These are phyloP conservation scores for Pythium folliculosum DNA, from an alignment of 352 stramenopile genomes.

Conservation along the genomic window DNA sequence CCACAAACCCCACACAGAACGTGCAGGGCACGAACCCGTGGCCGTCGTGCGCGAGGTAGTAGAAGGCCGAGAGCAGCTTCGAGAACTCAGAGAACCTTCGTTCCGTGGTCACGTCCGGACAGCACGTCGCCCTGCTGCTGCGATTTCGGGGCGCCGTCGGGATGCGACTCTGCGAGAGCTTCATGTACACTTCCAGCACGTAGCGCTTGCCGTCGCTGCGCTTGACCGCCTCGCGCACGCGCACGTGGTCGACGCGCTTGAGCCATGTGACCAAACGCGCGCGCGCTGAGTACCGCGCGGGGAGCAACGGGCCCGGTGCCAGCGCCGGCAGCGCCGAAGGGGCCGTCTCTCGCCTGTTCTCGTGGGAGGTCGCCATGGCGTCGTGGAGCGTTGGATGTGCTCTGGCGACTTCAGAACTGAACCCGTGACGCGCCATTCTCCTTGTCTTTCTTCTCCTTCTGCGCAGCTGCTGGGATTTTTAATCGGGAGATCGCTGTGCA, in stretches of 20 bases:
- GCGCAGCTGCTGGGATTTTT: not conserved
- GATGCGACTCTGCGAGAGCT: conserved; percentile 42
- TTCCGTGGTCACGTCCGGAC: conserved; percentile 47
- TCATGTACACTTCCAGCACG: conserved; percentile 53
- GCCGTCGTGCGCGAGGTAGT: conserved; percentile 11
- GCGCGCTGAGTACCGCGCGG: conserved; percentile 17
- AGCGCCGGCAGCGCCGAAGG: not conserved
- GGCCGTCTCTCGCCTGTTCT: not conserved
- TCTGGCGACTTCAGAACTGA: not conserved
- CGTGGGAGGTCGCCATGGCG: no score
- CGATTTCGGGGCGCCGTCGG: conserved; percentile 20
- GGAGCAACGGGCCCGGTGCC: conserved; percentile 3
- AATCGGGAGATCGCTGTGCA: no score
- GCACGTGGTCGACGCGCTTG: conserved; percentile 23
- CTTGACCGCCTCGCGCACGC: conserved; percentile 1
- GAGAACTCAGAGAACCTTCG: conserved; percentile 58
- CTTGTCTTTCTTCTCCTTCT: not conserved
- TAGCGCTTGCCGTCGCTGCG: conserved; percentile 39
- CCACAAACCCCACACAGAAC: conserved; percentile 18
- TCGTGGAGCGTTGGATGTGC: not conserved
- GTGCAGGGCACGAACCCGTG: conserved; percentile 18
- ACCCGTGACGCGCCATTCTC: not conserved
- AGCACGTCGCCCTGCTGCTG: not conserved
- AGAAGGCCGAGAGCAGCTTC: conserved; percentile 36
- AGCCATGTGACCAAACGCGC: conserved; percentile 15